These are phyloP conservation scores for Graphilbum sp. DNA, from an alignment of 2,329 filamentous ascomycete genomes.

Conservation along the genomic window DNA sequence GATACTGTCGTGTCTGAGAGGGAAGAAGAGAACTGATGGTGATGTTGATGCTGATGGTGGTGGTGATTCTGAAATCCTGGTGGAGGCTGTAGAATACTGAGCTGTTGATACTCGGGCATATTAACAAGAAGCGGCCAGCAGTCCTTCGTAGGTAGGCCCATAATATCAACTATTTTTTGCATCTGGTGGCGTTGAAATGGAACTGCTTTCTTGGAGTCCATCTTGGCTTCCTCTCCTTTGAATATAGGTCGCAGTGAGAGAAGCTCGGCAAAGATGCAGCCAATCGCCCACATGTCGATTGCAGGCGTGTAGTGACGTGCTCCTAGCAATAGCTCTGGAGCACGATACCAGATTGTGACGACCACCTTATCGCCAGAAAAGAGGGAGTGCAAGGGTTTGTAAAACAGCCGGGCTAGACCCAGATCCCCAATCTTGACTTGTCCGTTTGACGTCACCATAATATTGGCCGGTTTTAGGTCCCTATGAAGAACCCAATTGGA, in stretches of 20 bases:
- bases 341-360: slow-evolving; percentile 97
- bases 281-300: slow-evolving; percentile 93
- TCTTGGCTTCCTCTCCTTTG: slow-evolving; percentile 97
- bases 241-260: slow-evolving; percentile 86
- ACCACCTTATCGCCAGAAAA: slow-evolving; percentile 96
- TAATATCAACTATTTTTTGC: slow-evolving; percentile 95
- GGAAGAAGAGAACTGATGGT: neutral
- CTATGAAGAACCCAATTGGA: slow-evolving; percentile 95
- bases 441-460: slow-evolving; percentile 86
- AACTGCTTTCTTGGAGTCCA: slow-evolving; percentile 95
- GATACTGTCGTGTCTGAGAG: neutral
- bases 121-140: slow-evolving; percentile 70
- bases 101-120: slow-evolving; percentile 75
- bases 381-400: slow-evolving; percentile 81
- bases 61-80: slow-evolving; percentile 7
- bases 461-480: slow-evolving; percentile 94
- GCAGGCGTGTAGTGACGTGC: slow-evolving; percentile 94
- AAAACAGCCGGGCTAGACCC: slow-evolving; percentile 79
- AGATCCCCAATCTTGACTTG: slow-evolving; percentile 92
- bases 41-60: slow-evolving; percentile 9
- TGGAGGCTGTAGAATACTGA: slow-evolving; percentile 38
- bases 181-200: slow-evolving; percentile 97
- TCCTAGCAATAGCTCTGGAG: slow-evolving; percentile 81
- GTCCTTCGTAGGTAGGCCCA: slow-evolving; percentile 79
- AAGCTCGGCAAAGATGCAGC: slow-evolving; percentile 93